Evolutionary conservation across 805 yeast genomes (phyloP).

Genomic region (Monosporozyma servazzii): DNA sequence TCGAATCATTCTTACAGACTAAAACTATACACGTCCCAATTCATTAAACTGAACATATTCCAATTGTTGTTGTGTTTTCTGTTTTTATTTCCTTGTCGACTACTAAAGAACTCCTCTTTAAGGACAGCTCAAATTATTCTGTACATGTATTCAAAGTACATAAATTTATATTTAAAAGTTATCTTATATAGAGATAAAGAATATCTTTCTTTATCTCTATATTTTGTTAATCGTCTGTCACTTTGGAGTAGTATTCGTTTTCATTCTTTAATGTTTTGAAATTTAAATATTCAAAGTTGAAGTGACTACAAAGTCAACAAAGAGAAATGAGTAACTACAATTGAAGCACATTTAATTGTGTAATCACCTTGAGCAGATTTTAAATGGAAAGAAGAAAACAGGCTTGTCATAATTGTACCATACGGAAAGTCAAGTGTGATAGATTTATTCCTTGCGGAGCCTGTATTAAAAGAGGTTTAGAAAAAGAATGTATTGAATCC

Average conservation of each 20-base stretch:
- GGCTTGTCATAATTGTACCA: constrained; percentile 21
- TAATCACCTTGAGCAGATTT: background rate
- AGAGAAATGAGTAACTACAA: background rate
- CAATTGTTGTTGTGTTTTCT: background rate
- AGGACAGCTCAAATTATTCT: too few relatives aligned
- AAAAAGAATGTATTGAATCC: constrained; percentile 15
- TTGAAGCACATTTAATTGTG: background rate
- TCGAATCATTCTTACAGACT: constrained; percentile 58
- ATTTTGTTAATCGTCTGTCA: constrained; percentile 4
- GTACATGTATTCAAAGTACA: too few relatives aligned
- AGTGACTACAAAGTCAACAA: background rate
- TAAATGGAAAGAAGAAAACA: constrained; percentile 3
- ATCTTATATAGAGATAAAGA: too few relatives aligned
- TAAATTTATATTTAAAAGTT: too few relatives aligned
- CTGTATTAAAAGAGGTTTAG: constrained; percentile 24
- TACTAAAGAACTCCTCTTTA: too few relatives aligned
- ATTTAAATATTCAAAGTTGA: background rate
- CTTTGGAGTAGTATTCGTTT: background rate
- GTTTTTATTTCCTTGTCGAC: too few relatives aligned
- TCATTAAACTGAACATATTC: background rate
- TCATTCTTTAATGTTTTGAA: background rate
- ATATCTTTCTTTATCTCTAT: too few relatives aligned
- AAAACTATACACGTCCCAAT: constrained; percentile 57
- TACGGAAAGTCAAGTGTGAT: constrained; percentile 29
- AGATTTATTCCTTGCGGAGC: constrained; percentile 26